Percentiles rank a stretch among this genome's conserved stretches.
These are phyloP conservation scores for Teunomyces panamensis DNA, from an alignment of 805 yeast genomes.

Conservation along the genomic window DNA sequence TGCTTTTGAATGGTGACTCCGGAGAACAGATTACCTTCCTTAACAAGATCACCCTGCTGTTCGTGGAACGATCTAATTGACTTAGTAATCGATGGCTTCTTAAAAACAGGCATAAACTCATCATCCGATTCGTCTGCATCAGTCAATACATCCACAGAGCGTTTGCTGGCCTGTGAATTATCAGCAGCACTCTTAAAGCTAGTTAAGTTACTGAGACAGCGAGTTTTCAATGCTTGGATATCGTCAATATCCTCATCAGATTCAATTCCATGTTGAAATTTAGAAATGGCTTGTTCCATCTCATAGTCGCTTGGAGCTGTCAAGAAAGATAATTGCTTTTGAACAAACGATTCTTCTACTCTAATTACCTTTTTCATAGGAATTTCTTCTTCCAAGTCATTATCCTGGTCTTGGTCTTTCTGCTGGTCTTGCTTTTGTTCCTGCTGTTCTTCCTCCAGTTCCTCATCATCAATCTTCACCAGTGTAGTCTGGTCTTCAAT, in stretches of 20 bases:
- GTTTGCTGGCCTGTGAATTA: constrained; percentile 12
- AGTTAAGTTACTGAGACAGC: constrained; percentile 32
- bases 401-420: too few species aligned
- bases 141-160: constrained; percentile 15
- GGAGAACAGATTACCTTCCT: constrained; percentile 34
- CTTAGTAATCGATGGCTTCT: constrained; percentile 45
- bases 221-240: constrained; percentile 43
- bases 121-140: constrained; percentile 29
- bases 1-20: constrained; percentile 54
- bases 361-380: constrained; percentile 32
- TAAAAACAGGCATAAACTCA: constrained; percentile 37
- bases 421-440: constrained; percentile 7
- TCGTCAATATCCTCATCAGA: constrained; percentile 44
- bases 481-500: constrained; percentile 47
- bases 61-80: constrained; percentile 43
- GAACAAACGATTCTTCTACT: constrained; percentile 56
- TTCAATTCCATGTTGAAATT: constrained; percentile 33
- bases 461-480: constrained; percentile 25
- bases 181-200: constrained; percentile 16
- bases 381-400: constrained; percentile 12
- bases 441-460: constrained; percentile 19
- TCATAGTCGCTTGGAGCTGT: constrained; percentile 31
- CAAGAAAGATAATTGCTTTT: constrained; percentile 54
- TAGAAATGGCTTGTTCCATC: constrained; percentile 27
- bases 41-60: constrained; percentile 38